Evolutionary conservation across 176 grass and related monocot genomes (phyloP), one percentile per base, ranked within the genome.

Genomic region (Aegilops umbellulata): DNA sequence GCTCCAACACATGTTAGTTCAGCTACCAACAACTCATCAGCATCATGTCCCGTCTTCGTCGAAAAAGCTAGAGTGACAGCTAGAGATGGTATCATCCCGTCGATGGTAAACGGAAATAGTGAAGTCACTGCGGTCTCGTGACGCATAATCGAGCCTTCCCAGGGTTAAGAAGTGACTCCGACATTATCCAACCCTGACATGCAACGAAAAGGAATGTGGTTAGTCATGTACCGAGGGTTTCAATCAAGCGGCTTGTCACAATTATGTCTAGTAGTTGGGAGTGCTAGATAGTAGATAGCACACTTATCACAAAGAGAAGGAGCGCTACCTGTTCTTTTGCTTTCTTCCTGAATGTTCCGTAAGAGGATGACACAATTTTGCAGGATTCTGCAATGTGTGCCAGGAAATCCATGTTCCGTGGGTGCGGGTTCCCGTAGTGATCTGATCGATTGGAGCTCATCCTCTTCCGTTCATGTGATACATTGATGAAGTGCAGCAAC

Each of bases 171-270:
- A 97, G 82, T 51, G 90, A 90, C 26, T 97, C 95, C 47, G 95
- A 97, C 86, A 91, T 97, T 49, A 97, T 95, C 95, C 95, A 97
- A 76, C 95, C 95, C 95, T 97, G 88, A 63, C 24, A 82, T 60
- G 58, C 16, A 90, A 22, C 46, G 78, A 78, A 77, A 57, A 76
- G 31, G 49, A 74, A 81, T 76, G 53, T 38, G 24, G 81, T 91
- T 85, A 76, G 72, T 72, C 66, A 64, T 55, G 57, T 60, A 44
- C 5, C 36, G 20, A 71, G 16, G 10, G 30, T 19, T 74, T 27
- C 53, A 34, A 35, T 31, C 27, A 60, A 31, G 23, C 22, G 46
- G 23, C 7, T 78, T 30, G 42, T 78, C 83, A 58, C 74, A 78
- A 69, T 69, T 69, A 78, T 69, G 69, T n/a, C 39, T 31, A 65